Percentiles rank a stretch among this genome's conserved stretches.
Evolutionary conservation across 1,284 basidiomycete species (phyloP).

Genomic region (Xerocomus nothofagi): DNA sequence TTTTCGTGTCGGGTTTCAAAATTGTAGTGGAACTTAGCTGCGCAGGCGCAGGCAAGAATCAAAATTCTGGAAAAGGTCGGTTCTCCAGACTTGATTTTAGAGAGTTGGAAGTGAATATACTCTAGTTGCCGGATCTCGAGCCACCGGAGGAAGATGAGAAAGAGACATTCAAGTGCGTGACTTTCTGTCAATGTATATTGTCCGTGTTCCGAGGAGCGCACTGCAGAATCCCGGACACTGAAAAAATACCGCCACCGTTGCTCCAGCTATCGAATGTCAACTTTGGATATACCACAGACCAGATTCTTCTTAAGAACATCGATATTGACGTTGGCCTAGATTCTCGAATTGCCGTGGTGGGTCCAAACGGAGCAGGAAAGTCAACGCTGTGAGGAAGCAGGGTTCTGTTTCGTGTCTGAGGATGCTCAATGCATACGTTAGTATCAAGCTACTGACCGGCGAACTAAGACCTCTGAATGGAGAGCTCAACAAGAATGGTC

Average conservation of each 20-base stretch:
- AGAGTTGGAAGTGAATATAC: not conserved
- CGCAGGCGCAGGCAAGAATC: slow-evolving; percentile 95
- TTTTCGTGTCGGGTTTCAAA: slow-evolving; percentile 2
- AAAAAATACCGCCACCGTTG: slow-evolving; percentile 96
- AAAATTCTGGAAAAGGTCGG: slow-evolving; percentile 93
- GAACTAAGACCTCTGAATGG: slow-evolving; percentile 81
- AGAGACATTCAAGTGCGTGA: slow-evolving; percentile 77
- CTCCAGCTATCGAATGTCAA: slow-evolving; percentile 90
- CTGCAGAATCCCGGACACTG: slow-evolving; percentile 82
- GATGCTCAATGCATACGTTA: slow-evolving; percentile 30
- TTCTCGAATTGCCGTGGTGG: slow-evolving; percentile 89
- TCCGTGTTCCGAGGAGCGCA: slow-evolving; percentile 1
- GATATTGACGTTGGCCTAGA: slow-evolving; percentile 92
- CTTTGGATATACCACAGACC: slow-evolving; percentile 88
- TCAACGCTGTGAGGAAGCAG: slow-evolving; percentile 61
- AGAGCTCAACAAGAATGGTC: slow-evolving; percentile 87
- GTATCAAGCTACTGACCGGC: slow-evolving; percentile 94
- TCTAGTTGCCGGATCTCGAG: slow-evolving; percentile 84
- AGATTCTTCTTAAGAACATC: slow-evolving; percentile 76
- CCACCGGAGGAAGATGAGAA: slow-evolving; percentile 89
- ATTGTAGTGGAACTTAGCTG: slow-evolving; percentile 46
- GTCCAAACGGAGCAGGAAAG: slow-evolving; percentile 80
- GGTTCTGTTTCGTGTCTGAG: not conserved
- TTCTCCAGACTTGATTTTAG: not conserved
- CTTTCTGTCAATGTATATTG: not conserved